Conservation (phyloP, 371 early-diverging fungal genomes). For the Rhizomucor pusillus region DNA sequence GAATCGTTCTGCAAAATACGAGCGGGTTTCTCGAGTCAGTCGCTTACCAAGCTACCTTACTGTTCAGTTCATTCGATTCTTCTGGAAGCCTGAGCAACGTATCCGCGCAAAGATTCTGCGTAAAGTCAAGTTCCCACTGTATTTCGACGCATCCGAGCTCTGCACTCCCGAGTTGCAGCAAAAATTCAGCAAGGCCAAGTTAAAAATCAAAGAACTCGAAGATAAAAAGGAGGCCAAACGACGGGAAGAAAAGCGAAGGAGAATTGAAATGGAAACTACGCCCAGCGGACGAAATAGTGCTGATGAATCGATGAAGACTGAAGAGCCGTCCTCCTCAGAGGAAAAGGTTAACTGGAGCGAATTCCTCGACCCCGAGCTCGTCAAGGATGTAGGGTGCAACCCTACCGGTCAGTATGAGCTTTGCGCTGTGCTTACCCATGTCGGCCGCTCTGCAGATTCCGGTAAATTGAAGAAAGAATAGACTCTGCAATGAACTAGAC, state of each 20-base stretch:
- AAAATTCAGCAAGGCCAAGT: conserved; percentile 74
- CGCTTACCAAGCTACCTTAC: conserved; percentile 90
- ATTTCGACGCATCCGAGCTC: conserved; percentile 82
- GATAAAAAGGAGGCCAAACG: conserved; percentile 73
- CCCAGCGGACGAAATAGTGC: conserved; percentile 13
- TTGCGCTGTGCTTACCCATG: conserved; percentile 83
- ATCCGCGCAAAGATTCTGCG: conserved; percentile 91
- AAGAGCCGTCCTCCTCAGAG: conserved; percentile 25
- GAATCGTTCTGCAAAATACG: conserved; percentile 76
- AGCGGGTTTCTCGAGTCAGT: conserved; percentile 71
- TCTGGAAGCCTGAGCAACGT: conserved; percentile 87
- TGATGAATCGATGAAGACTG: conserved; percentile 25
- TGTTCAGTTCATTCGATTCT: conserved; percentile 92
- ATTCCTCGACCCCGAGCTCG: conserved; percentile 69
- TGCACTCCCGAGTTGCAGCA: conserved; percentile 84
- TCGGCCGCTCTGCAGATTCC: conserved; percentile 83
- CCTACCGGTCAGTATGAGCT: conserved; percentile 80
- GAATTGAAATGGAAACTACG: conserved; percentile 40
- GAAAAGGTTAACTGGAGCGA: conserved; percentile 44
- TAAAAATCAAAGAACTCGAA: conserved; percentile 69
- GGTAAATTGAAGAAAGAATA: conserved; percentile 21
- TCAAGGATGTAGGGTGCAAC: conserved; percentile 79
- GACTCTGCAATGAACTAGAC: neutral
- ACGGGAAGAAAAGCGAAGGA: conserved; percentile 63
- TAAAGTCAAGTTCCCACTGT: conserved; percentile 91